Evolutionary conservation across 2,329 filamentous ascomycete species (phyloP).

Genomic region (Calonectria crousiana): DNA sequence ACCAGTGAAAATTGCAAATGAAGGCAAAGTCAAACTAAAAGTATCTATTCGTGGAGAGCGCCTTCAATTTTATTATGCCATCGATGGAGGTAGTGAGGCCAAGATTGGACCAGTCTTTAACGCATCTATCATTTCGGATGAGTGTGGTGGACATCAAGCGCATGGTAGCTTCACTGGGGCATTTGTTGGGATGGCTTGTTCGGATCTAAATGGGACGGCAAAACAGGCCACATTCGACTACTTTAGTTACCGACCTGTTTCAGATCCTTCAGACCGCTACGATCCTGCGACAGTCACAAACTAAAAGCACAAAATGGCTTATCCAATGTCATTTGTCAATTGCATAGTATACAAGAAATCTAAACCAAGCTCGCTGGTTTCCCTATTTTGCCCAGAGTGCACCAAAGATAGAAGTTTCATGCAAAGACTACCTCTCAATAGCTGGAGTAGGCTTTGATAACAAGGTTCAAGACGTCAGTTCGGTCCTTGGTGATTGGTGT

Average conservation of each 20-base stretch:
- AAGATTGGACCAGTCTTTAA: slow-evolving; percentile 68
- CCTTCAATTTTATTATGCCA: slow-evolving; percentile 69
- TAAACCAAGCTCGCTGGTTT: not conserved
- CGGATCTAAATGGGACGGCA: slow-evolving; percentile 66
- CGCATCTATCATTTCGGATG: slow-evolving; percentile 70
- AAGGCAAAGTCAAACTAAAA: slow-evolving; percentile 66
- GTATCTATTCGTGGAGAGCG: slow-evolving; percentile 62
- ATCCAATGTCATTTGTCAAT: not conserved
- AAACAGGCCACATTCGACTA: slow-evolving; percentile 63
- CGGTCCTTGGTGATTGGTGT: slow-evolving; percentile 49
- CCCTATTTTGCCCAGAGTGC: not conserved
- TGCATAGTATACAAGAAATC: not conserved
- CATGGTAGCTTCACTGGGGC: slow-evolving; percentile 75
- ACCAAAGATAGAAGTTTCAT: not conserved
- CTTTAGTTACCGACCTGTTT: slow-evolving; percentile 63
- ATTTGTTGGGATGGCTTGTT: slow-evolving; percentile 68
- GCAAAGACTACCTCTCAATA: not conserved
- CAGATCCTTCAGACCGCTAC: slow-evolving; percentile 49
- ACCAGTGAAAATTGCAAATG: slow-evolving; percentile 62
- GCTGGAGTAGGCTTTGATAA: slow-evolving; percentile 59
- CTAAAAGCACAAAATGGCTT: not conserved
- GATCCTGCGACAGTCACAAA: not conserved
- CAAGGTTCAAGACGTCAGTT: slow-evolving; percentile 32
- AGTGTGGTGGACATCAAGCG: slow-evolving; percentile 71
- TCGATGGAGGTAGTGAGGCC: slow-evolving; percentile 59